Evolutionary conservation across 441 rosid genomes (phyloP), one percentile per base, ranked within the genome.

Genomic region (Metrosideros polymorpha): DNA sequence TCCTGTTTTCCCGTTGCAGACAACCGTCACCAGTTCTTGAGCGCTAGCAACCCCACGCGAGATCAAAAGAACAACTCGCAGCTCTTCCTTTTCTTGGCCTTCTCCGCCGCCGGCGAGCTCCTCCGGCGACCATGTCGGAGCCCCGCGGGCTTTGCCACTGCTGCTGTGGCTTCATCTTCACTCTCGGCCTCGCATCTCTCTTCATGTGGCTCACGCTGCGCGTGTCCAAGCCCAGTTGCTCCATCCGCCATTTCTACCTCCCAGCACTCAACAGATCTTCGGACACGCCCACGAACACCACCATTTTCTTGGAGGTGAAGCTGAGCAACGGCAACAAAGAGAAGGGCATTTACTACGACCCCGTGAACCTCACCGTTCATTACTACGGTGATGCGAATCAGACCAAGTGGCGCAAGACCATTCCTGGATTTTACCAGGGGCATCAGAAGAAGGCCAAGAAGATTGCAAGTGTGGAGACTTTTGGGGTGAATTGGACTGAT

Each of bases 201-300:
- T 94, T 94, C 89, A 12, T 95, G 84, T 96, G 99, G 98, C 94
- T 95, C 4, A 90, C 93, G 53, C 88, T 94, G 27, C 93, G 97
- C 13, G 42, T 94, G 51, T 84, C 92, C 30, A 89, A 89, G 42
- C 97, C 97, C 25, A 91, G 91, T 86, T 91, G 93, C 87, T 88
- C 87, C 15, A 90, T 95, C 71, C 22, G 88, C 4, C 6, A 61
- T 2, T 87, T 97, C 83, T 92, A 92, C 90, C 84, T 95, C 54
- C 95, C 98, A n/a, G 91, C 95, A 71, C 93, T 95, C 71, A n/a
- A 94, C 89, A 88, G 25, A 84, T 84, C 98, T 86, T 51, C 84
- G 24, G 85, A 88, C 88, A 25, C 86, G 43, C 51, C 49, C 2
- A 3, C 8, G 53, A 89, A 92, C 84, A 22, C 93, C 84, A 90